A percentile compares a stretch with the other conserved stretches of the same genome.
Evolutionary conservation across 129 eudicot species (phyloP).

Genomic region (Flaveria linearis): DNA sequence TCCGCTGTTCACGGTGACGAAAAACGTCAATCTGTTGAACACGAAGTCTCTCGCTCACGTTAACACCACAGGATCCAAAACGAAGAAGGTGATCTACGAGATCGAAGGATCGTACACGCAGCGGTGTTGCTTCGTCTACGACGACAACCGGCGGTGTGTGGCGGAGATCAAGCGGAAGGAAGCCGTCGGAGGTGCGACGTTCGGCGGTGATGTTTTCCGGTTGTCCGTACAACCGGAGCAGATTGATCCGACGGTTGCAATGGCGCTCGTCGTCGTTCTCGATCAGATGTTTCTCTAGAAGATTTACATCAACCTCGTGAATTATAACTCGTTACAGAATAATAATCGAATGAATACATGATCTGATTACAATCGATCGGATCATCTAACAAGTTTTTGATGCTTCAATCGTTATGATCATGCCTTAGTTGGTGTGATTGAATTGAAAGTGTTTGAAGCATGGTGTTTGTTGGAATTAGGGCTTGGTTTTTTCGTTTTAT

Average conservation of each 20-base stretch:
- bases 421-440: constrained; percentile 2
- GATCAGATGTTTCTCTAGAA: constrained; percentile 43
- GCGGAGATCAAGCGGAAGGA: constrained; percentile 61
- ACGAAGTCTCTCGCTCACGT: constrained; percentile 43
- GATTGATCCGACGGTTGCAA: constrained; percentile 57
- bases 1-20: constrained; percentile 54
- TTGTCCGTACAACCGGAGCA: constrained; percentile 34
- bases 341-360: not conserved
- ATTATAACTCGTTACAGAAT: not conserved
- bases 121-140: constrained; percentile 43
- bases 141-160: constrained; percentile 34
- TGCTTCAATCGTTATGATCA: not conserved
- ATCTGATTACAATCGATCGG: constrained; percentile 1
- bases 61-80: constrained; percentile 21
- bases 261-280: constrained; percentile 64
- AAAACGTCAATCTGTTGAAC: constrained; percentile 45
- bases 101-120: constrained; percentile 53
- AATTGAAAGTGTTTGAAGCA: not conserved
- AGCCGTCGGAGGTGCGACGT: constrained; percentile 45
- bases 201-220: constrained; percentile 60
- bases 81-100: constrained; percentile 50
- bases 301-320: not conserved
- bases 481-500: constrained; percentile 44
- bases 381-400: constrained; percentile 5
- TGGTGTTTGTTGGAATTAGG: not conserved